Evolutionary conservation across 257 asterid species (phyloP).

Genomic region (Fraxinus excelsior): DNA sequence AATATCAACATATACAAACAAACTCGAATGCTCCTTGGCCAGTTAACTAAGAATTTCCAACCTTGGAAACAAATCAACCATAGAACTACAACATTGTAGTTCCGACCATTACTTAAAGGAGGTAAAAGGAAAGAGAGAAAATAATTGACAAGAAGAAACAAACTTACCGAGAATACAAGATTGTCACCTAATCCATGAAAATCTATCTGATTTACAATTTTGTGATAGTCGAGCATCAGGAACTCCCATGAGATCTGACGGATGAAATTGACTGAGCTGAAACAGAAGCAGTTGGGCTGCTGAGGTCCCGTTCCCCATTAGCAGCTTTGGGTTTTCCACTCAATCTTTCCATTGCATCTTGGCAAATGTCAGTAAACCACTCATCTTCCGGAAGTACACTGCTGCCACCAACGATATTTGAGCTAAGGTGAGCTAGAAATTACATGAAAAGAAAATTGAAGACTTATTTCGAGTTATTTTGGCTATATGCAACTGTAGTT

Average conservation of each 20-base stretch:
- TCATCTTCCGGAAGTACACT: conserved; percentile 94
- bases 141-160: background rate
- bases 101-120: background rate
- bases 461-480: background rate
- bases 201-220: conserved; percentile 25
- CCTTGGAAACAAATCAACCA: background rate
- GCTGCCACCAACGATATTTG: conserved; percentile 49
- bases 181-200: background rate
- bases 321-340: conserved; percentile 80
- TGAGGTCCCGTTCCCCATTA: conserved; percentile 83
- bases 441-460: conserved; percentile 7
- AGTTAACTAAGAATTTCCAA: background rate
- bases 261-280: conserved; percentile 96
- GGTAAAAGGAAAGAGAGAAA: background rate
- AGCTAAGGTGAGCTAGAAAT: background rate
- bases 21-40: background rate
- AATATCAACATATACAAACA: background rate
- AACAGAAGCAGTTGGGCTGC: conserved; percentile 97
- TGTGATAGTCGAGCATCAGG: conserved; percentile 34
- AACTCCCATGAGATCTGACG: conserved; percentile 88
- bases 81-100: conserved; percentile 2
- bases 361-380: conserved; percentile 83
- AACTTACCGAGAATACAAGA: background rate
- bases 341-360: conserved; percentile 83
- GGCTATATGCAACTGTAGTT: conserved; percentile 11